Base-by-base conservation (phyloP, 768 basidiomycete genomes). In the Mycena epipterygia region DNA sequence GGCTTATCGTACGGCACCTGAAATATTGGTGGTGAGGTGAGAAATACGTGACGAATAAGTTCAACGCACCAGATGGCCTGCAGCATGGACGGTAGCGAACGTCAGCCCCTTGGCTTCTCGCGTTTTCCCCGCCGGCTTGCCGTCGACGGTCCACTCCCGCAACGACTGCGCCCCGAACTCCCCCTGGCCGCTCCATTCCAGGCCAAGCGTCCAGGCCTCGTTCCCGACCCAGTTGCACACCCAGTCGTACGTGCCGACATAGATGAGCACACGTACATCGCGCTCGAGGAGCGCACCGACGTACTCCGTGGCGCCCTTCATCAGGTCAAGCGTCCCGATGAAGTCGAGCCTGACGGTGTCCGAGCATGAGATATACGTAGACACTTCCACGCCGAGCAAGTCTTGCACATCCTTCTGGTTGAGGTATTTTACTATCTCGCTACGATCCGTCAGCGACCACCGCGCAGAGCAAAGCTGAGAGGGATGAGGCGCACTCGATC, bases 31-130 rank as follows among this genome's bases (percentile, higher is more conserved):
- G n/a, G n/a, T n/a, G n/a, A n/a, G n/a, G n/a, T n/a, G n/a, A n/a
- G n/a, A n/a, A n/a, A n/a, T n/a, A n/a, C n/a, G n/a, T n/a, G n/a
- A n/a, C n/a, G n/a, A n/a, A n/a, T n/a, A n/a, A n/a, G n/a, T n/a
- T 39, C 37, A 39, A 39, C 37, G 9, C 16, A 39, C 79, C 44
- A n/a, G n/a, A n/a, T n/a, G n/a, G n/a, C n/a, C n/a, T n/a, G n/a
- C n/a, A n/a, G n/a, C n/a, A n/a, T n/a, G n/a, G n/a, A 93, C 79
- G 0, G 89, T 92, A 21, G 86, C 88, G 76, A 90, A 92, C 44
- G 90, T 92, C 65, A 95, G 79, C n/a, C 86, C 86, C 8, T 85
- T 86, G 25, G 76, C 79, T 44, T 76, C 80, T 70, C 84, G 80
- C 39, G 80, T 81, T 68, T 75, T 75, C 51, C 79, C 89, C 75